Base-by-base conservation (phyloP, 2,329 filamentous ascomycete genomes). In the Amphichorda felina region DNA sequence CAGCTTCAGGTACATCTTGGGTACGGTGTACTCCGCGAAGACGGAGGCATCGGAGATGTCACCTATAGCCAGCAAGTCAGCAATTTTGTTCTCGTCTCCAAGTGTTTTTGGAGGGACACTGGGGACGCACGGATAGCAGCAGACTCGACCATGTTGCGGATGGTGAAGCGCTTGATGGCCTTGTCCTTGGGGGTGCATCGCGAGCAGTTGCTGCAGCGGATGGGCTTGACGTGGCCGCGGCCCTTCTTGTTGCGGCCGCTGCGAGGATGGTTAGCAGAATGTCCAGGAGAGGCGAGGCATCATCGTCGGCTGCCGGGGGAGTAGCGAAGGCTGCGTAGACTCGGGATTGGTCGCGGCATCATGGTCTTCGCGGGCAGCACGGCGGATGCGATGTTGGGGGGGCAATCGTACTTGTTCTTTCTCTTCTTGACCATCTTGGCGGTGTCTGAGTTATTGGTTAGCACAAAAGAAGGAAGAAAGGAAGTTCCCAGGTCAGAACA, bases 1-100 rank as follows among this genome's bases (percentile, higher is more conserved):
- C 67, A 98, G 82, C 83, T 98, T 98, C 72, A 98, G 77, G 85
- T 98, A 98, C 93, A 98, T 98, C 85, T 98, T 98, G 72, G 91
- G 91, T 61, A 98, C 89, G 55, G 87, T 88, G 79, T 98, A 98
- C 75, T 98, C 91, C 60, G 83, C 68, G 73, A 96, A 98, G 70
- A 98, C 91, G 60, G 91, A 96, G 61, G 93, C 91, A 67, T 98
- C 91, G 52, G 88, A 95, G 74, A 98, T 98, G 86, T 98, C 91
- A 87, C 91, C 91, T 96, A 60, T 39, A 30, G n/a, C n/a, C n/a
- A n/a, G n/a, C n/a, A n/a, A n/a, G n/a, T n/a, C n/a, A n/a, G n/a
- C n/a, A n/a, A 37, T 35, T 21, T 27, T 35, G 43, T 47, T 36
- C 43, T 41, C 34, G 16, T 15, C 16, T 19, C 25, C n/a, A 22